These are phyloP conservation scores for Hirsutella minnesotensis DNA, from an alignment of 2,329 filamentous ascomycete genomes.

Conservation along the genomic window DNA sequence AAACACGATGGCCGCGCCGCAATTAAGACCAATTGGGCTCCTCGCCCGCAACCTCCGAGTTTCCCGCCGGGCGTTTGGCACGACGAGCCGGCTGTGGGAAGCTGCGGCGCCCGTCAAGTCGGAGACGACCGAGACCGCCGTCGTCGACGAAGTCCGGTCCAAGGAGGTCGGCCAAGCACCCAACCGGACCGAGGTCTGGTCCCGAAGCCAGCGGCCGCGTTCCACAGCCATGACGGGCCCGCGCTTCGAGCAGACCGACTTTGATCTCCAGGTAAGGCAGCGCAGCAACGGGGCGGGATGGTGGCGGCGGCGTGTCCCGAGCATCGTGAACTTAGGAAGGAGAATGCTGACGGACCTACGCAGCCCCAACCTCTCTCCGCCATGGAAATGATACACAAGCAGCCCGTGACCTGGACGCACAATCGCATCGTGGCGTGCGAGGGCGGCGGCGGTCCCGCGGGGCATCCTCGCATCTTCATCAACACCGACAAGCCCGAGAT, in stretches of 20 bases:
- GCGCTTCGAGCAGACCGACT: constrained; percentile 93
- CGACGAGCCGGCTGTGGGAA: constrained; percentile 35
- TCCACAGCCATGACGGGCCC: constrained; percentile 82
- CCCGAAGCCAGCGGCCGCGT: constrained; percentile 71
- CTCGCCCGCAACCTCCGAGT: constrained; percentile 32
- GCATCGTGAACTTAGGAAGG: no score
- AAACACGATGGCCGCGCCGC: constrained; percentile 28
- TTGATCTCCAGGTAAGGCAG: constrained; percentile 81
- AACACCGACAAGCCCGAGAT: constrained; percentile 98
- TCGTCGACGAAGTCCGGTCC: constrained; percentile 27
- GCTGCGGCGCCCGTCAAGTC: constrained; percentile 26
- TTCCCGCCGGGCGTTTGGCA: constrained; percentile 34
- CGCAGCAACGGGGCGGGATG: no score
- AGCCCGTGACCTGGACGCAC: constrained; percentile 87
- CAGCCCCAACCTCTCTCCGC: constrained; percentile 82
- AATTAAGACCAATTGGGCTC: constrained; percentile 31
- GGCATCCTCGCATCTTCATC: constrained; percentile 92
- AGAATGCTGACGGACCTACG: constrained; percentile 11
- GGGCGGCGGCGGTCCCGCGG: constrained; percentile 79
- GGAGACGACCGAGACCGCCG: constrained; percentile 26
- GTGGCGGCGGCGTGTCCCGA: no score
- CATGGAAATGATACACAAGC: constrained; percentile 91
- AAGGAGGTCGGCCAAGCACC: constrained; percentile 64
- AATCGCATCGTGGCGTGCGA: constrained; percentile 75
- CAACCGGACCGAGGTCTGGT: constrained; percentile 75